These are phyloP conservation scores for Leishmania arabica DNA, from an alignment of 208 protist species.

Conservation along the genomic window DNA sequence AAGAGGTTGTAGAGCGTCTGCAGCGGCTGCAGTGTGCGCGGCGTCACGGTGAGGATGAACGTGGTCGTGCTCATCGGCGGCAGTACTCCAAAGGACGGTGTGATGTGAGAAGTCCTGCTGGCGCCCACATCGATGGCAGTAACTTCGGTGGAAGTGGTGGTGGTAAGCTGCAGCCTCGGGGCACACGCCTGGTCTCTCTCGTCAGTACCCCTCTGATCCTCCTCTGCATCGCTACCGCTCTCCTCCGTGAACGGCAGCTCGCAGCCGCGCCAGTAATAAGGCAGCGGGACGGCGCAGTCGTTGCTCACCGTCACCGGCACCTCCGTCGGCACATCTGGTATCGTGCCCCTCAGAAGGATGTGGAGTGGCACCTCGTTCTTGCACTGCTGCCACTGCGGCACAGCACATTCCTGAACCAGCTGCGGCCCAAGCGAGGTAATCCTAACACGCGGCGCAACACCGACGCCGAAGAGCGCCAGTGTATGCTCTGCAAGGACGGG, in stretches of 20 bases:
- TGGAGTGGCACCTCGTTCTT: conserved; percentile 35
- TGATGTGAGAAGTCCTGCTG: conserved; percentile 14
- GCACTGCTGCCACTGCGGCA: conserved; percentile 40
- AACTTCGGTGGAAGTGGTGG: conserved; percentile 11
- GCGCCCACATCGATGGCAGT: conserved; percentile 4
- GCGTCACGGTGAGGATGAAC: conserved; percentile 32
- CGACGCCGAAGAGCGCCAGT: conserved; percentile 56
- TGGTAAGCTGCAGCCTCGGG: neutral
- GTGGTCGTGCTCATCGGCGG: conserved; percentile 24
- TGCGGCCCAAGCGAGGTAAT: conserved; percentile 56
- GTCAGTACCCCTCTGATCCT: neutral
- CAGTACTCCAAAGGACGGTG: conserved; percentile 21
- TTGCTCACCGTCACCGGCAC: conserved; percentile 67
- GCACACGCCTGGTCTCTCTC: neutral
- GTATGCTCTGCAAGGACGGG: conserved; percentile 57
- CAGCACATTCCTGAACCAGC: conserved; percentile 35
- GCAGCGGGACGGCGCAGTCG: conserved; percentile 56
- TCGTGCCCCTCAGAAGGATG: conserved; percentile 61
- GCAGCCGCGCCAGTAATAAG: conserved; percentile 62
- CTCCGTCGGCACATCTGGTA: conserved; percentile 50
- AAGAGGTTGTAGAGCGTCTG: conserved; percentile 70
- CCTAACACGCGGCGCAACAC: conserved; percentile 68
- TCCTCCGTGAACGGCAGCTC: conserved; percentile 10
- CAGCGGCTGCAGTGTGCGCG: conserved; percentile 24
- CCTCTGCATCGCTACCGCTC: neutral